A percentile compares a stretch with the other conserved stretches of the same genome.
These are phyloP conservation scores for Neonectria hederae DNA, from an alignment of 2,329 filamentous ascomycete species.

Conservation along the genomic window DNA sequence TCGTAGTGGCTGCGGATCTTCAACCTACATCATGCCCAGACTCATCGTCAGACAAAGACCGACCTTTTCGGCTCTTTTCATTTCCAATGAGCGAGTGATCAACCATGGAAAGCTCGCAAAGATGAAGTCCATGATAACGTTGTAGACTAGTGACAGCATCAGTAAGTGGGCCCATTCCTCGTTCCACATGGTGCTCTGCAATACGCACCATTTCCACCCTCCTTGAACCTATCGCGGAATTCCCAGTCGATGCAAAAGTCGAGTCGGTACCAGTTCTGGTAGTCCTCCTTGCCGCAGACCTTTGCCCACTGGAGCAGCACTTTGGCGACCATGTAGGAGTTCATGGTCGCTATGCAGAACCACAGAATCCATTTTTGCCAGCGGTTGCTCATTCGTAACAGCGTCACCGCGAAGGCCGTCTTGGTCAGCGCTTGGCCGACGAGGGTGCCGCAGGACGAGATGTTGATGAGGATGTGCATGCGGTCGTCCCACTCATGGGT, in stretches of 20 bases:
- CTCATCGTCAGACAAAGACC: slow-evolving; percentile 62
- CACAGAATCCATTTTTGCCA: slow-evolving; percentile 56
- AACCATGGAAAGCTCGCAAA: slow-evolving; percentile 61
- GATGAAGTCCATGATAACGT: slow-evolving; percentile 63
- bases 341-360: slow-evolving; percentile 61
- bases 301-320: slow-evolving; percentile 60
- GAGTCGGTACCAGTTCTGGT: slow-evolving; percentile 58
- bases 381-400: slow-evolving; percentile 54
- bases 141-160: slow-evolving; percentile 52
- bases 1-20: rapidly evolving
- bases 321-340: slow-evolving; percentile 58
- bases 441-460: slow-evolving; percentile 49
- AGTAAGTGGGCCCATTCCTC: slow-evolving; percentile 3
- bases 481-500: slow-evolving; percentile 58
- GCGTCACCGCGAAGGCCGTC: slow-evolving; percentile 50
- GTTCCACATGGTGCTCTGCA: no score
- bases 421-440: slow-evolving; percentile 50
- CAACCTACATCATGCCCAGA: slow-evolving; percentile 55
- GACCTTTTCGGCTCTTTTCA: slow-evolving; percentile 59
- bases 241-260: slow-evolving; percentile 54
- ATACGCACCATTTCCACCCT: slow-evolving; percentile 60
- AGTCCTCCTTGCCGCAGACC: slow-evolving; percentile 53
- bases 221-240: slow-evolving; percentile 56
- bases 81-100: slow-evolving; percentile 58
- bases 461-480: slow-evolving; percentile 63